A percentile compares a stretch with the other conserved stretches of the same genome.
phyloP scores from a whole-genome alignment of 169 alveolate species.

The Cryptosporidium muris region DNA sequence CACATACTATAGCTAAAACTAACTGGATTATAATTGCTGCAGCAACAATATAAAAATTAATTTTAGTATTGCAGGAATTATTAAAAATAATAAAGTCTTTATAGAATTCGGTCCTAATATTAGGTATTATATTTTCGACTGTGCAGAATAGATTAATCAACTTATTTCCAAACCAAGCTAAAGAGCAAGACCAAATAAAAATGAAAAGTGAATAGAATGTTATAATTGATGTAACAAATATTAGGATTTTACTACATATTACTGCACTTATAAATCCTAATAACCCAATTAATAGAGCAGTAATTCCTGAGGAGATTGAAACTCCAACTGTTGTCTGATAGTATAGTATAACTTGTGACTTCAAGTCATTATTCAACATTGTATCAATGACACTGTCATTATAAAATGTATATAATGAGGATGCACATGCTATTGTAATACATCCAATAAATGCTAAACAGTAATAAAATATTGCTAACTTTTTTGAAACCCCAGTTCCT shows the following conservation, averaged over 20 bases:
- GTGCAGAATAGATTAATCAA: conserved; percentile 42
- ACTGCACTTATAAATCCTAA: conserved; percentile 51
- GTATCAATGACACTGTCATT: background rate
- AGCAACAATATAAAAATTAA: conserved; percentile 32
- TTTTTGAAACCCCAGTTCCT: conserved; percentile 3
- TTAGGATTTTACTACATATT: conserved; percentile 63
- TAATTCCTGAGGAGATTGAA: conserved; percentile 43
- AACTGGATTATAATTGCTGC: conserved; percentile 14
- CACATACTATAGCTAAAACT: conserved; percentile 2
- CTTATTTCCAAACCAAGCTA: conserved; percentile 66
- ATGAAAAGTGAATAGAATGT: conserved; percentile 58
- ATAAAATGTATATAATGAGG: conserved; percentile 22
- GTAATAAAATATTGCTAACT: conserved; percentile 53
- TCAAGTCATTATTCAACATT: conserved; percentile 21
- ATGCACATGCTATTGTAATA: conserved; percentile 22
- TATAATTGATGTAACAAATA: conserved; percentile 15
- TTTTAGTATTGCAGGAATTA: conserved; percentile 56
- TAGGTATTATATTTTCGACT: conserved; percentile 19
- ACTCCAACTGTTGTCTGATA: conserved; percentile 32
- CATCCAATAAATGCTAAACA: conserved; percentile 42
- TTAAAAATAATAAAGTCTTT: conserved; percentile 37
- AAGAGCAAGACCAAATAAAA: conserved; percentile 57
- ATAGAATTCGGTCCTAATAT: conserved; percentile 7
- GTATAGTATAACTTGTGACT: conserved; percentile 35
- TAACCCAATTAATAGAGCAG: conserved; percentile 32